Evolutionary conservation across 2,329 filamentous ascomycete genomes (phyloP).

Genomic region (Cladosporium sphaerospermum): DNA sequence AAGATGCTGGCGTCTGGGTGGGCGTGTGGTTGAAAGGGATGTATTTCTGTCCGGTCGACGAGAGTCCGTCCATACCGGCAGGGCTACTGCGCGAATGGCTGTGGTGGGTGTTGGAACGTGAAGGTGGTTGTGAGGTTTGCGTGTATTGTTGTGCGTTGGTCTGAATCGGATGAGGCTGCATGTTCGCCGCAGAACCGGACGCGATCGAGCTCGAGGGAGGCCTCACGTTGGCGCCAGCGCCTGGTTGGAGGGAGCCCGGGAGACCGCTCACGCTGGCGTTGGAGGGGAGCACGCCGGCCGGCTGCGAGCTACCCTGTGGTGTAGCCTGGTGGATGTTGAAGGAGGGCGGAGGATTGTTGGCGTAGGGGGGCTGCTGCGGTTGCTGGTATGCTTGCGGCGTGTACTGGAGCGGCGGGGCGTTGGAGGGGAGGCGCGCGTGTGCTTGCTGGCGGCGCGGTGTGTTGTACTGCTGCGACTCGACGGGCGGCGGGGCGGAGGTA

Average conservation of each 20-base stretch:
- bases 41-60: conserved; percentile 50
- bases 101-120: conserved; percentile 63
- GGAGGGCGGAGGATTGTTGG: conserved; percentile 44
- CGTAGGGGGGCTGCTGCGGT: conserved; percentile 44
- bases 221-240: conserved; percentile 45
- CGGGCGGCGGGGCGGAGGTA: not conserved
- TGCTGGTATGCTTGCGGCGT: conserved; percentile 35
- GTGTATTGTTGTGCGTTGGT: conserved; percentile 55
- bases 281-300: conserved; percentile 10
- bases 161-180: conserved; percentile 35
- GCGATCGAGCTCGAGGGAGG: conserved; percentile 31
- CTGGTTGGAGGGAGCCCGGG: conserved; percentile 56
- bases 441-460: conserved; percentile 1
- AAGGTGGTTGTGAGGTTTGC: conserved; percentile 40
- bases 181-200: not conserved
- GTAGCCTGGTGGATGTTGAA: conserved; percentile 52
- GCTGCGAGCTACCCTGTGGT: conserved; percentile 15
- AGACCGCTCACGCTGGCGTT: conserved; percentile 37
- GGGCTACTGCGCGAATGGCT: conserved; percentile 82
- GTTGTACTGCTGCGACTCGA: not conserved
- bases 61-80: conserved; percentile 39
- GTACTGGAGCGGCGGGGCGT: conserved; percentile 15
- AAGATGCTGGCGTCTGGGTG: conserved; percentile 39
- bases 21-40: conserved; percentile 60
- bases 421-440: conserved; percentile 12